A percentile compares a stretch with the other conserved stretches of the same genome.
phyloP scores from a whole-genome alignment of 164 flowering plant species.

The Piper betle region DNA sequence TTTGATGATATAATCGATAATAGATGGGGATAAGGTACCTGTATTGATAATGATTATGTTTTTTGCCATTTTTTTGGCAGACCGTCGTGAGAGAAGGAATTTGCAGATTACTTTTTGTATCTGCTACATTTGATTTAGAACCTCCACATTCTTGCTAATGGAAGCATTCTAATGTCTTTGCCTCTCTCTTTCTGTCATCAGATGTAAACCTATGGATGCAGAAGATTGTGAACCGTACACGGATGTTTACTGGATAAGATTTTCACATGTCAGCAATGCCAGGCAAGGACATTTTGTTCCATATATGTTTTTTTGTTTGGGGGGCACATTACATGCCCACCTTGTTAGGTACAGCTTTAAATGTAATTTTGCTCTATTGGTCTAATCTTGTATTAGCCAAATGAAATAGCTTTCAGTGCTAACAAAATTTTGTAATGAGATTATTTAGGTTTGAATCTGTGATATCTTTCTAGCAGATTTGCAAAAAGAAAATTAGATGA shows the following conservation, averaged over 20 bases:
- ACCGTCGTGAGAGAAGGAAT: too few relatives aligned
- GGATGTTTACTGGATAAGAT: constrained; percentile 89
- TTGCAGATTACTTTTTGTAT: not conserved
- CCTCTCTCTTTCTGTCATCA: constrained; percentile 12
- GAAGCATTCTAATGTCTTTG: not conserved
- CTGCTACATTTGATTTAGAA: not conserved
- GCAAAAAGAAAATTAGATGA: constrained; percentile 91
- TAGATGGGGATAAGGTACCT: too few relatives aligned
- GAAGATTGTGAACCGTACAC: constrained; percentile 80
- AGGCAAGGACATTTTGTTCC: constrained; percentile 30
- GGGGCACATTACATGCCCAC: too few relatives aligned
- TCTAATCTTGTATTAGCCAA: not conserved
- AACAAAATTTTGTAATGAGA: not conserved
- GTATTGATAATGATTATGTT: too few relatives aligned
- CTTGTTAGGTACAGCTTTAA: not conserved
- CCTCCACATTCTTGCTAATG: not conserved
- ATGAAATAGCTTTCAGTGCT: not conserved
- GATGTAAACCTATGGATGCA: constrained; percentile 89
- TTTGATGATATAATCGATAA: too few relatives aligned
- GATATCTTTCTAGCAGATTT: constrained; percentile 34
- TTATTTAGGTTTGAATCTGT: not conserved
- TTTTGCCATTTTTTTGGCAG: too few relatives aligned
- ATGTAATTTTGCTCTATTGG: not conserved
- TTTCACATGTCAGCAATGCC: constrained; percentile 56
- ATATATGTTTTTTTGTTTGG: too few relatives aligned